These are phyloP conservation scores for Arthrobotrys megalospora DNA, from an alignment of 2,329 filamentous ascomycete species.

Conservation along the genomic window DNA sequence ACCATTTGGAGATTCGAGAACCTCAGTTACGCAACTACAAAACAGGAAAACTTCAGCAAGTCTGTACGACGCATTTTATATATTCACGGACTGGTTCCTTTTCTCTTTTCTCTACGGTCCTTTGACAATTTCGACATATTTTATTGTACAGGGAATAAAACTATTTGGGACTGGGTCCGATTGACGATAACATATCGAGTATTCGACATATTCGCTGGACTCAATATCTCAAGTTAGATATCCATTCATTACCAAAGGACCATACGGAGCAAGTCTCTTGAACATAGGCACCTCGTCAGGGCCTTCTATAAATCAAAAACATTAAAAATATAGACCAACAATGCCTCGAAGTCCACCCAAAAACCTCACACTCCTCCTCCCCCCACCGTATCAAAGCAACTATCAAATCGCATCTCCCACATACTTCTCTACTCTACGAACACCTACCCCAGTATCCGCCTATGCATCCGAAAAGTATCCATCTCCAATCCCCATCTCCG, in stretches of 20 bases:
- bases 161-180: neutral
- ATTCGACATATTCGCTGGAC: slow-evolving; percentile 45
- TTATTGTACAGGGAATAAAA: neutral
- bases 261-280: slow-evolving; percentile 12
- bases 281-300: slow-evolving; percentile 5
- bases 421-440: slow-evolving; percentile 24
- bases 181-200: slow-evolving; percentile 19
- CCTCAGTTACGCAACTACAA: slow-evolving; percentile 9
- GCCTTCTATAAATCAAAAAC: slow-evolving; percentile 16
- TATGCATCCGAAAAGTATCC: slow-evolving; percentile 15
- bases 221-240: slow-evolving; percentile 3
- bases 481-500: slow-evolving; percentile 21
- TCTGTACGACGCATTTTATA: slow-evolving; percentile 12
- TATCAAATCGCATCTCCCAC: slow-evolving; percentile 32
- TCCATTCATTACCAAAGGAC: slow-evolving; percentile 14
- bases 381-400: slow-evolving; percentile 45
- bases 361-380: slow-evolving; percentile 45
- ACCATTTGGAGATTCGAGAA: slow-evolving; percentile 29
- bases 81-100: slow-evolving; percentile 46
- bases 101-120: slow-evolving; percentile 4
- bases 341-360: slow-evolving; percentile 38
- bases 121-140: slow-evolving; percentile 4
- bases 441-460: slow-evolving; percentile 13
- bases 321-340: slow-evolving; percentile 22
- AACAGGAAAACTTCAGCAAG: neutral